Percentiles rank a stretch among this genome's conserved stretches.
Conservation (phyloP, 1,284 basidiomycete genomes). For the Gymnopus androsaceus region DNA sequence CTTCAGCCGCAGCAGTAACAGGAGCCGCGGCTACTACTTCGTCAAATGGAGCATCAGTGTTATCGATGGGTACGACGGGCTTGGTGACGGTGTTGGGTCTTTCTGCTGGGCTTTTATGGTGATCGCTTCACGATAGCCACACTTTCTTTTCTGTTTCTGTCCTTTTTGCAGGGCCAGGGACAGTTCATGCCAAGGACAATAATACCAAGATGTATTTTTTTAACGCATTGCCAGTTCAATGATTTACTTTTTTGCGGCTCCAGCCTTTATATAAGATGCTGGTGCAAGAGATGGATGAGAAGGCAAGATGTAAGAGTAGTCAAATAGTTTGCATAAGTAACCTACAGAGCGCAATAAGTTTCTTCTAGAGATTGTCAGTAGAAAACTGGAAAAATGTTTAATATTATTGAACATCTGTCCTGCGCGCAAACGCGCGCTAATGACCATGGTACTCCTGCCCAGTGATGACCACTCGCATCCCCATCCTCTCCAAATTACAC, state of each 20-base stretch:
- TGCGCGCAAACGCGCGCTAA: too few relatives aligned
- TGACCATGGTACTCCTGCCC: too few relatives aligned
- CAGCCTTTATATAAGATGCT: too few relatives aligned
- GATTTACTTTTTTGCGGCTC: neutral
- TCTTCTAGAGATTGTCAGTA: too few relatives aligned
- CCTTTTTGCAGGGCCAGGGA: neutral
- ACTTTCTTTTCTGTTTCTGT: neutral
- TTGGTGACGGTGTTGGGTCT: slow-evolving; percentile 6
- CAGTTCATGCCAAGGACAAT: neutral
- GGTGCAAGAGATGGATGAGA: too few relatives aligned
- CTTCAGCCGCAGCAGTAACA: slow-evolving; percentile 4
- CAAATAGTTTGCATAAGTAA: too few relatives aligned
- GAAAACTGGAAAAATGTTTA: too few relatives aligned
- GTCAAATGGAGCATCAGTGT: slow-evolving; percentile 8
- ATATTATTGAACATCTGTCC: too few relatives aligned
- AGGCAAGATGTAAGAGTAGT: too few relatives aligned
- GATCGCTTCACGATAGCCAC: neutral
- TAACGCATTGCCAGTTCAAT: slow-evolving; percentile 1
- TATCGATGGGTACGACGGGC: slow-evolving; percentile 11
- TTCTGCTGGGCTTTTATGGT: slow-evolving; percentile 6
- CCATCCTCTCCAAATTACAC: too few relatives aligned
- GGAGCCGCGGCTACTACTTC: neutral
- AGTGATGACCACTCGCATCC: too few relatives aligned
- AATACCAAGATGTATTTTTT: neutral
- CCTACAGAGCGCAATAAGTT: too few relatives aligned